Evolutionary conservation across 2,329 filamentous ascomycete species (phyloP), one percentile per base, ranked within the genome.

Genomic region (Fusarium sterilihyphosum): DNA sequence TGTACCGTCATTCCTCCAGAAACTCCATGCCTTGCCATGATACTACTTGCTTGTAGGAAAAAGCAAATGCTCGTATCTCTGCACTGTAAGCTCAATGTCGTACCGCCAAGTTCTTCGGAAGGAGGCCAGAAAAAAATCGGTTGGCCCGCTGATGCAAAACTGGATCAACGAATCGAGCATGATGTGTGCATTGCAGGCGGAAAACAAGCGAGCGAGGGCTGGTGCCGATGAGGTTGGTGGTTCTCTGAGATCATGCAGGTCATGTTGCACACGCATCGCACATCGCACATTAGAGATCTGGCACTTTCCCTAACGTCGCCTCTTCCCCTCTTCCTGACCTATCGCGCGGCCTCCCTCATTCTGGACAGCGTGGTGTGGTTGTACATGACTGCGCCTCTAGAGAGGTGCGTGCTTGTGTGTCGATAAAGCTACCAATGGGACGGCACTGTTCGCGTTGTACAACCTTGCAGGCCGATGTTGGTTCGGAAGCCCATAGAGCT

Each of bases 231-330:
- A 78, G 71, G 77, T 73, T 78, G 68, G 60, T 71, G 62, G 68
- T 70, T 70, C 66, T 75, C 70, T 73, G 56, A 79, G 77, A 79
- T 79, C 70, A 79, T 79, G 77, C 77, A 79, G 73, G 67, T 76
- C 71, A 66, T 68, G 76, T 78, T 43, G 70, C 71, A 79, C 77
- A 70, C 37, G 61, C 63, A 70, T 73, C 59, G 65, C 69, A 66
- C 65, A 70, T 73, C 49, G 61, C 73, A 66, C 70, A 67, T 77
- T 60, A 74, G 70, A 78, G 77, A 79, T 79, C 77, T 76, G 73
- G 71, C 73, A 74, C 69, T 52, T 69, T 67, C 54, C 71, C 76
- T 67, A 73, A 70, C 65, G 67, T 74, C 60, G 65, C 26, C 67
- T 56, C 59, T 56, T 63, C 59, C 60, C 56, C 61, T 56, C 54